Evolutionary conservation across 106 monocot species (phyloP).

Genomic region (Cymbidium sinense): DNA sequence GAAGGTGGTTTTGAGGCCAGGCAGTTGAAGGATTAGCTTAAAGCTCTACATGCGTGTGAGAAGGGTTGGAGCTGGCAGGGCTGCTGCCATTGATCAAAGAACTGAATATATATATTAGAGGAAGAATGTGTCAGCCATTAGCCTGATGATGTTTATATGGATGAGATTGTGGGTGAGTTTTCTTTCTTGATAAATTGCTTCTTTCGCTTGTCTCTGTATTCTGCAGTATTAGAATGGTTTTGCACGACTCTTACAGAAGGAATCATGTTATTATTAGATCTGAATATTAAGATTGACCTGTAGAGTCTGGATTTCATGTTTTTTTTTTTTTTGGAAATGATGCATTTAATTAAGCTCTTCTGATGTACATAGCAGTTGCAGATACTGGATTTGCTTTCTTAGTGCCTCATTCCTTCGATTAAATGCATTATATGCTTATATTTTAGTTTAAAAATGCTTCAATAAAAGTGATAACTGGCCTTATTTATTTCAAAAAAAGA

Average conservation of each 20-base stretch:
- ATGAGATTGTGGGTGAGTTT: neutral
- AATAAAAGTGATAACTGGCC: too few species aligned
- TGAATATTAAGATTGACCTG: neutral
- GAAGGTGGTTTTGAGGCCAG: conserved; percentile 16
- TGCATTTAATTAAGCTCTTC: neutral
- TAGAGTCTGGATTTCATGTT: neutral
- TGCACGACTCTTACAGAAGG: neutral
- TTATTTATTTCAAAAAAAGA: too few species aligned
- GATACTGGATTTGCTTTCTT: too few species aligned
- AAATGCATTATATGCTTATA: too few species aligned
- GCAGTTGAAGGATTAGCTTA: conserved; percentile 1
- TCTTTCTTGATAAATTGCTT: neutral
- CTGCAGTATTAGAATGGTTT: neutral
- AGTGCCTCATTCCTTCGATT: too few species aligned
- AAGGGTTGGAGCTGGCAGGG: too few species aligned
- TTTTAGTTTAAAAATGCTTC: too few species aligned
- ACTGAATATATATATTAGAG: neutral
- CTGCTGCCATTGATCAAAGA: too few species aligned
- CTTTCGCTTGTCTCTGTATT: neutral
- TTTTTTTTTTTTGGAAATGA: neutral
- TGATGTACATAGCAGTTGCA: neutral
- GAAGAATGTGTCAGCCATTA: neutral
- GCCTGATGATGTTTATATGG: neutral
- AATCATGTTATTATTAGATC: neutral
- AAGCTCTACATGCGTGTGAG: too few species aligned